Evolutionary conservation across 805 yeast genomes (phyloP).

Genomic region (Spathaspora sp.): DNA sequence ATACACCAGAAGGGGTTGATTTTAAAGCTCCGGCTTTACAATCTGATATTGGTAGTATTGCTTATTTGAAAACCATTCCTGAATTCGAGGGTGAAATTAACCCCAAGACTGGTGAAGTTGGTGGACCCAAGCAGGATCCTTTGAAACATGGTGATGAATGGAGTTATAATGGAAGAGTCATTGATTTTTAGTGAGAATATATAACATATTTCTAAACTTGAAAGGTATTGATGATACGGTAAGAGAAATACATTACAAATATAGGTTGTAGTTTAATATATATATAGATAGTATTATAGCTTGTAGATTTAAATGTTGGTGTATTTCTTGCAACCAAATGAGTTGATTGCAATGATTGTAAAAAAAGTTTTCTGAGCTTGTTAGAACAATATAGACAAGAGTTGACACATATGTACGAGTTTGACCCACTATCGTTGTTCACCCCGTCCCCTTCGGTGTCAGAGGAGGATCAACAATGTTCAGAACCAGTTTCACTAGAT

Average conservation of each 20-base stretch:
- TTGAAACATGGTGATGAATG: constrained; percentile 80
- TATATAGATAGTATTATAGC: too few relatives aligned
- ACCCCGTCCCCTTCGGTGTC: constrained; percentile 19
- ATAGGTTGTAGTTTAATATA: too few relatives aligned
- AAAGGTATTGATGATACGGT: too few relatives aligned
- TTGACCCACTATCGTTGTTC: constrained; percentile 40
- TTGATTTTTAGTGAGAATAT: constrained; percentile 61
- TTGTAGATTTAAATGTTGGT: background rate
- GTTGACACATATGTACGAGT: constrained; percentile 22
- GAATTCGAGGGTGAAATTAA: constrained; percentile 94
- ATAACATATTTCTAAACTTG: too few relatives aligned
- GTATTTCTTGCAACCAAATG: background rate
- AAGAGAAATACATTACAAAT: too few relatives aligned
- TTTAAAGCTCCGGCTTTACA: constrained; percentile 25
- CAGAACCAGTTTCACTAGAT: background rate
- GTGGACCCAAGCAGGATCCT: constrained; percentile 98
- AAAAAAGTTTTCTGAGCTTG: background rate
- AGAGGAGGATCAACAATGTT: background rate
- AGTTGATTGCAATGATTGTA: background rate
- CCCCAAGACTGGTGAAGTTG: constrained; percentile 91
- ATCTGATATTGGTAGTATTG: constrained; percentile 60
- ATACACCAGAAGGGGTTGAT: background rate
- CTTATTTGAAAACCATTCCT: constrained; percentile 74
- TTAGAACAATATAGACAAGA: background rate
- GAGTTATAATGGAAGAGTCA: constrained; percentile 93